phyloP scores from a whole-genome alignment of 2,329 filamentous ascomycete species.

The Hypoxylon sp. region DNA sequence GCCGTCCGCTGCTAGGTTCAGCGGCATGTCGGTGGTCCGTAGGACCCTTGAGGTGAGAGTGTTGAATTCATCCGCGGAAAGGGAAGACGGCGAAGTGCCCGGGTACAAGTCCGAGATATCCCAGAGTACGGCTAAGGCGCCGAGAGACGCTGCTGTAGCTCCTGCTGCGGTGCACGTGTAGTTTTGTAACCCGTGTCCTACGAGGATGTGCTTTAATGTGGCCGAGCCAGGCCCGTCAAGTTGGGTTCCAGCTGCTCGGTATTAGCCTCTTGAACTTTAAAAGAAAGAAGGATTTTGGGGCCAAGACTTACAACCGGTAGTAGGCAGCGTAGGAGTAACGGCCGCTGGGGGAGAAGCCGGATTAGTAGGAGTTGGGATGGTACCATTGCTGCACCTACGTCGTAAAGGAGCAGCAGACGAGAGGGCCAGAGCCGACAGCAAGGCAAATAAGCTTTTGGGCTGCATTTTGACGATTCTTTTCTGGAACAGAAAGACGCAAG shows the following conservation, averaged over 20 bases:
- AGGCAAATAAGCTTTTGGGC: constrained; percentile 45
- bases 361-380: constrained; percentile 28
- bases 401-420: constrained; percentile 48
- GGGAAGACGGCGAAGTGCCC: constrained; percentile 55
- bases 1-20: constrained; percentile 58
- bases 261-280: constrained; percentile 14
- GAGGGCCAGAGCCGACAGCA: constrained; percentile 48
- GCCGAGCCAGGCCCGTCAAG: constrained; percentile 59
- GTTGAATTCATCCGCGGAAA: constrained; percentile 57
- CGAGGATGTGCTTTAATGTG: constrained; percentile 66
- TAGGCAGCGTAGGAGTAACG: constrained; percentile 55
- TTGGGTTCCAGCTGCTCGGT: constrained; percentile 54
- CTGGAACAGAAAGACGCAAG: constrained; percentile 4
- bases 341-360: constrained; percentile 29
- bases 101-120: constrained; percentile 68
- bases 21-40: constrained; percentile 59
- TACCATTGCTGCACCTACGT: constrained; percentile 38
- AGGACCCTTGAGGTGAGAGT: constrained; percentile 58
- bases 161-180: constrained; percentile 68
- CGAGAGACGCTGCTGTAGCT: constrained; percentile 57
- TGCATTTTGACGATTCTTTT: constrained; percentile 47
- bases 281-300: not conserved
- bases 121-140: constrained; percentile 72
- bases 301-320: constrained; percentile 54
- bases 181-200: constrained; percentile 77